Conservation (phyloP, 306 rosid genomes). For the Quercus berberidifolia region DNA sequence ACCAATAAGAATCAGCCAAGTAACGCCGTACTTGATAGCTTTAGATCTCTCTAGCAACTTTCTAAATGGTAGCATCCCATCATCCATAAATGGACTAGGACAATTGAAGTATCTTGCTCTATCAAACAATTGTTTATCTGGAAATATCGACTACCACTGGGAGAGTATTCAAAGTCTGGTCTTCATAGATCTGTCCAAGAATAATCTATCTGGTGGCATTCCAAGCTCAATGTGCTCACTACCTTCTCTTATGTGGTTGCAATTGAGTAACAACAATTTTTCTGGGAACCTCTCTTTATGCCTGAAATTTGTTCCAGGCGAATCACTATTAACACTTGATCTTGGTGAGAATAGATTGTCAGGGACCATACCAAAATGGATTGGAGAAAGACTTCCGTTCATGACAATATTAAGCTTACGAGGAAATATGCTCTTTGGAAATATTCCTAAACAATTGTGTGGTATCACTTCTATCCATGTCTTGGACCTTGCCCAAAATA, state of each 20-base stretch:
- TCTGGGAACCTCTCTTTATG: not conserved
- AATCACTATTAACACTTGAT: not conserved
- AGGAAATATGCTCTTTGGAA: not conserved
- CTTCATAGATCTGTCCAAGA: slow-evolving; percentile 9
- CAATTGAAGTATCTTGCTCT: not conserved
- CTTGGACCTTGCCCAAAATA: slow-evolving; percentile 6
- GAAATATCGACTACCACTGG: slow-evolving; percentile 9
- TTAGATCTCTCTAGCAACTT: too few species aligned
- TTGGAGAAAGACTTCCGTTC: not conserved
- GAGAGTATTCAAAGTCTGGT: not conserved
- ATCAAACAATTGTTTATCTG: slow-evolving; percentile 11
- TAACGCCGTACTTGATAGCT: accelerated
- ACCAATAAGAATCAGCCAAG: too few species aligned
- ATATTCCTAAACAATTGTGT: not conserved
- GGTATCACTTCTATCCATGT: not conserved
- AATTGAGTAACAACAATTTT: slow-evolving; percentile 14
- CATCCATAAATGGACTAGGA: not conserved
- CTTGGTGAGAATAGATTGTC: slow-evolving; percentile 5
- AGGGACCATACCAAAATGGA: not conserved
- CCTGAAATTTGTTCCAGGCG: not conserved
- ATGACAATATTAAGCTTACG: not conserved
- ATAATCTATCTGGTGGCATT: slow-evolving; percentile 12
- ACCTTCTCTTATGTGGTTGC: not conserved
- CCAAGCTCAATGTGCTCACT: slow-evolving; percentile 15
- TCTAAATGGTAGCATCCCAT: slow-evolving; percentile 9